These are phyloP conservation scores for Adenanthera pavonina DNA, from an alignment of 306 rosid genomes.

Conservation along the genomic window DNA sequence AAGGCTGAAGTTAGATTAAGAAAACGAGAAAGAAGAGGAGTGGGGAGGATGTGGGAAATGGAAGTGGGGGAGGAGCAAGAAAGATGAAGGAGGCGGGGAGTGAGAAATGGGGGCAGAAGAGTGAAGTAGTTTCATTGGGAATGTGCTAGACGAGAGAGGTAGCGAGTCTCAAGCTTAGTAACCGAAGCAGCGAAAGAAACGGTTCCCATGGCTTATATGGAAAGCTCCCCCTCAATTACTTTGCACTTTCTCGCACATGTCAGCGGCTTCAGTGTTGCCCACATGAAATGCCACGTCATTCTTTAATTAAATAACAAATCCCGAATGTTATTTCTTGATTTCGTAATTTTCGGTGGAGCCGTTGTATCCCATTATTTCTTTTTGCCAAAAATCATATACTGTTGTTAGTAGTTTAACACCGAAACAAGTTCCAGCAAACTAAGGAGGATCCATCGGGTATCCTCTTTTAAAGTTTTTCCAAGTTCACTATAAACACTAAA, in stretches of 20 bases:
- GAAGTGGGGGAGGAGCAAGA: neutral
- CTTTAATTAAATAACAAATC: neutral
- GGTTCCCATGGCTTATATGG: slow-evolving; percentile 41
- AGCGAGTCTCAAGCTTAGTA: slow-evolving; percentile 68
- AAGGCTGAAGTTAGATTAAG: slow-evolving; percentile 15
- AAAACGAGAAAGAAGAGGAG: neutral
- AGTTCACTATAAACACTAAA: too few relatives aligned
- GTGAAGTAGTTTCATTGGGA: slow-evolving; percentile 38
- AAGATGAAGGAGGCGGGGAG: slow-evolving; percentile 23
- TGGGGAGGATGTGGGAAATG: slow-evolving; percentile 21
- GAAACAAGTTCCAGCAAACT: too few relatives aligned
- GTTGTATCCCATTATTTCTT: too few relatives aligned
- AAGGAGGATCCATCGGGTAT: too few relatives aligned
- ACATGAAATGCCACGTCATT: slow-evolving; percentile 11
- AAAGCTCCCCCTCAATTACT: neutral
- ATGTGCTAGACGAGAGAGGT: slow-evolving; percentile 39
- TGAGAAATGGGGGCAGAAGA: slow-evolving; percentile 29
- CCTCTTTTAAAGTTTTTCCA: too few relatives aligned
- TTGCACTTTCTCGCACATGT: neutral
- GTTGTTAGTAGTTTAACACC: too few relatives aligned
- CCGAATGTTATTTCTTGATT: neutral
- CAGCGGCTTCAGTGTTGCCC: neutral
- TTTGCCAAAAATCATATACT: too few relatives aligned
- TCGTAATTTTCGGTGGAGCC: too few relatives aligned
- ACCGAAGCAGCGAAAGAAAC: slow-evolving; percentile 48